These are phyloP conservation scores for Pichia occidentalis DNA, from an alignment of 805 yeast genomes.

Conservation along the genomic window DNA sequence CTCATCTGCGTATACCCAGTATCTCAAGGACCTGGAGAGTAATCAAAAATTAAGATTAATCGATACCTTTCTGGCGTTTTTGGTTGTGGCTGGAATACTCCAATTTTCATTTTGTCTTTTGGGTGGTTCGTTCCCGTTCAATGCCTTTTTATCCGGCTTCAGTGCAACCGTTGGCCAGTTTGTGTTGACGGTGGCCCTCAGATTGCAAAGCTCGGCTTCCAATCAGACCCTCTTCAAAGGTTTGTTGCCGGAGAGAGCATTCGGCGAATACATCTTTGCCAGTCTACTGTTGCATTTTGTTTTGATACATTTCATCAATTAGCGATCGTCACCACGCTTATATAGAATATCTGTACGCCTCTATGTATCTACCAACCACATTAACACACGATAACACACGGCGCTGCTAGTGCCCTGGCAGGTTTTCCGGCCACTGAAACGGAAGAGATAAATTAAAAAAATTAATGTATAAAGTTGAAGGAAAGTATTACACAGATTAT, in stretches of 20 bases:
- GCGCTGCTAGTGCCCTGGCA: too few species aligned
- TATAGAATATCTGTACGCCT: background rate
- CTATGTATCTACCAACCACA: background rate
- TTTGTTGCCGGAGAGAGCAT: conserved; percentile 45
- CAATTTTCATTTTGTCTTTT: conserved; percentile 74
- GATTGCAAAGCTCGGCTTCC: conserved; percentile 55
- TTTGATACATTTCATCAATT: conserved; percentile 86
- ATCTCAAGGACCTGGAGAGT: conserved; percentile 21
- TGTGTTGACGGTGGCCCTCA: conserved; percentile 74
- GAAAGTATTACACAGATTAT: conserved; percentile 6
- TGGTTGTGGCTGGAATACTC: conserved; percentile 65
- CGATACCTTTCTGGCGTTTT: conserved; percentile 68
- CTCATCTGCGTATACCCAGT: conserved; percentile 7
- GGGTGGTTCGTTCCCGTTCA: conserved; percentile 91
- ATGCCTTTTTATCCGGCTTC: conserved; percentile 93
- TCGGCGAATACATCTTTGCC: conserved; percentile 85
- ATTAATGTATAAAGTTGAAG: conserved; percentile 1
- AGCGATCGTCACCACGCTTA: conserved; percentile 12
- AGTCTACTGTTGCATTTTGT: conserved; percentile 84
- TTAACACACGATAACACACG: too few species aligned
- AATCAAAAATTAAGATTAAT: conserved; percentile 52
- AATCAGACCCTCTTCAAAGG: conserved; percentile 20
- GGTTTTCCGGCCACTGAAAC: too few species aligned
- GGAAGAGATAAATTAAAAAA: too few species aligned
- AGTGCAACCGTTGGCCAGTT: conserved; percentile 91